Conservation (phyloP, 345 rosid genomes). For the Draba incana region DNA sequence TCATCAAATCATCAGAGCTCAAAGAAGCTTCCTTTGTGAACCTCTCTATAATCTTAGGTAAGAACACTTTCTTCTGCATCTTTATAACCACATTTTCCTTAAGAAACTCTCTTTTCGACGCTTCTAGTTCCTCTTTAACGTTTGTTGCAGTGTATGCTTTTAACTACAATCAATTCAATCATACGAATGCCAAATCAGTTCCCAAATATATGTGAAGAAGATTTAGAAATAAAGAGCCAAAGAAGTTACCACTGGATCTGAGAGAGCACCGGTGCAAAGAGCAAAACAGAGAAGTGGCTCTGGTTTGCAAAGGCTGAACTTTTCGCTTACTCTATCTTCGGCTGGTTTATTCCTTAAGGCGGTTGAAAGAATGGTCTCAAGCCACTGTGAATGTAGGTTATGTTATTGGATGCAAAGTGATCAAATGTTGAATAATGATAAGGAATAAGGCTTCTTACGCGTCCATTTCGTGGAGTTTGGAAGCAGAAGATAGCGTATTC, state of each 20-base stretch:
- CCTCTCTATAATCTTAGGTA: conserved; percentile 72
- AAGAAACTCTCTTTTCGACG: conserved; percentile 72
- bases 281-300: conserved; percentile 80
- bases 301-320: conserved; percentile 56
- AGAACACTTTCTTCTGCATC: conserved; percentile 67
- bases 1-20: conserved; percentile 57
- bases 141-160: conserved; percentile 67
- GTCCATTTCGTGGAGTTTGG: conserved; percentile 67
- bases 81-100: conserved; percentile 56
- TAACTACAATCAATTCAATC: conserved; percentile 49
- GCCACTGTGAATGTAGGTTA: conserved; percentile 59
- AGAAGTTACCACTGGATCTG: conserved; percentile 80
- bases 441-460: conserved; percentile 51
- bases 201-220: background rate
- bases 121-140: conserved; percentile 66
- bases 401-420: background rate
- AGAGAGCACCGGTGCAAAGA: conserved; percentile 80
- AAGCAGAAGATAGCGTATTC: conserved; percentile 82
- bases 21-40: conserved; percentile 71
- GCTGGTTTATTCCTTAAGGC: conserved; percentile 73
- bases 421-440: background rate
- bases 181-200: background rate
- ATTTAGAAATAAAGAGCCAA: conserved; percentile 2
- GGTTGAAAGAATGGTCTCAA: conserved; percentile 75
- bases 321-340: conserved; percentile 63